Evolutionary conservation across 768 basidiomycete species (phyloP).

Genomic region (Wakefieldia striispora): DNA sequence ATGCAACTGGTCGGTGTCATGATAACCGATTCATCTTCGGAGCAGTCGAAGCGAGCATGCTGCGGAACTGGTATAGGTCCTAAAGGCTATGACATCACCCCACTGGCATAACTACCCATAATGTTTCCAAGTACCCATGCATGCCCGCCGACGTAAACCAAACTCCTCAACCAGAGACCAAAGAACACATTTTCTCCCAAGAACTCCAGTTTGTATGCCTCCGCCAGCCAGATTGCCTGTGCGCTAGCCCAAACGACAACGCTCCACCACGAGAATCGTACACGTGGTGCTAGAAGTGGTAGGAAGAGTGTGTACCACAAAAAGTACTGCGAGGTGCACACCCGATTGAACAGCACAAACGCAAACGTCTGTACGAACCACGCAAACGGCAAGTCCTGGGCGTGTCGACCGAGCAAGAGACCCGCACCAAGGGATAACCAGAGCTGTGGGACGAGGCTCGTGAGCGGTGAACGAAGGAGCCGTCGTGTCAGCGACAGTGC

Average conservation of each 20-base stretch:
- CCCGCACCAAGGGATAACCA: conserved; percentile 68
- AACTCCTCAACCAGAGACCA: conserved; percentile 73
- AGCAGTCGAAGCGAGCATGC: not conserved
- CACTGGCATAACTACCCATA: conserved; percentile 44
- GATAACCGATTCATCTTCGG: not conserved
- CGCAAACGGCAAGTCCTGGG: conserved; percentile 65
- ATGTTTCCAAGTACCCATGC: conserved; percentile 74
- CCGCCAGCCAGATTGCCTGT: conserved; percentile 88
- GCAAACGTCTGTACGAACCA: conserved; percentile 91
- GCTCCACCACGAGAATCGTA: conserved; percentile 51
- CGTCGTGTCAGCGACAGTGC: conserved; percentile 36
- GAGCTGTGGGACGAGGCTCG: conserved; percentile 85
- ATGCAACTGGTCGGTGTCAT: conserved; percentile 3
- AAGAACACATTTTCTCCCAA: conserved; percentile 71
- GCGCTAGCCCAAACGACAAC: conserved; percentile 66
- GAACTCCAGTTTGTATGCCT: conserved; percentile 91
- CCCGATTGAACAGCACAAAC: conserved; percentile 98
- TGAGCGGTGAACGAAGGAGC: conserved; percentile 67
- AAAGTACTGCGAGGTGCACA: conserved; percentile 98
- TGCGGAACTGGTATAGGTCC: not conserved
- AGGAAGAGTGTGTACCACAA: conserved; percentile 93
- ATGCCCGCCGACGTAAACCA: conserved; percentile 74
- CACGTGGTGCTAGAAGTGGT: conserved; percentile 71
- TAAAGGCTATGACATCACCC: not conserved
- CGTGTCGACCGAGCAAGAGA: conserved; percentile 59